Evolutionary conservation across 768 basidiomycete species (phyloP), one percentile per base, ranked within the genome.

Genomic region (Baorangia bicolor): DNA sequence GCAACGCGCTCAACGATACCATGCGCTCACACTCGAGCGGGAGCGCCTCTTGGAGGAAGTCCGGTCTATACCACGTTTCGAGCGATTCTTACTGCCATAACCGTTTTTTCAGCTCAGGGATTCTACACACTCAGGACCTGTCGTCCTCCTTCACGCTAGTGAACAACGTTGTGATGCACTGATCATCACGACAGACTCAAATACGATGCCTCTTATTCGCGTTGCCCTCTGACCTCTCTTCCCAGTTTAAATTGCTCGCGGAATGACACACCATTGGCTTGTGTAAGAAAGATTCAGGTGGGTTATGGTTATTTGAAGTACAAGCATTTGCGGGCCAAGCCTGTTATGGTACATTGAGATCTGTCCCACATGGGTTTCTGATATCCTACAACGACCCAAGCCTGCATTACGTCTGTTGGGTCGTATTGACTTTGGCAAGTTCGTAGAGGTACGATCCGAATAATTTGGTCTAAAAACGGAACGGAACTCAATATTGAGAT

Each of bases 381-480:
- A n/a, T 7, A 27, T 20, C 12, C 43, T 7, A 44, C n/a, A n/a
- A 8, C 28, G n/a, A 18, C 20, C 18, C 43, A 20, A 30, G 7
- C 14, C 8, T 9, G n/a, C 13, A 4, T 41, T 16, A 28, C 43
- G 5, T 28, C 42, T n/a, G 12, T 16, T n/a, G n/a, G 27, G 11
- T 12, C 7, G 27, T 12, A n/a, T 44, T 3, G 18, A 30, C 28
- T 14, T 52, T 47, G 25, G 51, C 51, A 2, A 48, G 1, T 21
- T 52, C 51, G 13, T 52, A 48, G 14, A 48, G 42, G 42, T 52
- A 52, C 10, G 42, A n/a, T 3, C 51, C 51, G 14, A 20, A 52
- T 1, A 35, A 33, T 33, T 48, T 48, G 4, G 43, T 52, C 51
- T 52, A 6, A 25, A 16, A 40, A 7, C 7, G 21, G 13, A 21